These are phyloP conservation scores for Vitis hybrid DNA, from an alignment of 177 flowering plant species.

Conservation along the genomic window DNA sequence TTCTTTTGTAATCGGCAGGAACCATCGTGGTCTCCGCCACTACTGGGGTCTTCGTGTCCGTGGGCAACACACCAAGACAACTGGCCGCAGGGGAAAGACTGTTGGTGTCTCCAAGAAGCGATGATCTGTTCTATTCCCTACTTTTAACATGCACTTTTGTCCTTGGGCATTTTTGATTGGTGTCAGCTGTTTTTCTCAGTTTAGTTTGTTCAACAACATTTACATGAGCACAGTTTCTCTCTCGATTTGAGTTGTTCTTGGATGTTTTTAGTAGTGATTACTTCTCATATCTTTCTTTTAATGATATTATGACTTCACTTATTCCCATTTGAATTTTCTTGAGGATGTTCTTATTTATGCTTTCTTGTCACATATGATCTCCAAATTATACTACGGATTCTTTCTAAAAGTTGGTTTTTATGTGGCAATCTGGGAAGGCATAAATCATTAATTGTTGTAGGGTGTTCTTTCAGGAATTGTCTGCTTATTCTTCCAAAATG, in stretches of 20 bases:
- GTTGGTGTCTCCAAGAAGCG: constrained; percentile 79
- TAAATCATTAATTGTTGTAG: too few species aligned
- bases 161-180: not conserved
- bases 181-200: not conserved
- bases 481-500: too few species aligned
- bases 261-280: not conserved
- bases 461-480: too few species aligned
- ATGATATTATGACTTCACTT: not conserved
- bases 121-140: constrained; percentile 9
- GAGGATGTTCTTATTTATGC: too few species aligned
- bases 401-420: too few species aligned
- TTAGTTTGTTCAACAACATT: not conserved
- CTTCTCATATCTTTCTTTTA: not conserved
- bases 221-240: not conserved
- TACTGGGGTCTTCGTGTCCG: constrained; percentile 75
- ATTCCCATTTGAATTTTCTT: not conserved
- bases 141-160: constrained; percentile 2
- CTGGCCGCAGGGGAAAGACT: constrained; percentile 64
- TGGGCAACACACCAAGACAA: constrained; percentile 63
- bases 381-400: too few species aligned
- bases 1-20: constrained; percentile 21
- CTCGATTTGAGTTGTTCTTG: not conserved
- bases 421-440: too few species aligned
- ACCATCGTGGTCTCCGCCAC: constrained; percentile 70
- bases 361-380: too few species aligned